phyloP scores from a whole-genome alignment of 805 yeast genomes.

The Zygotorulaspora florentina region DNA sequence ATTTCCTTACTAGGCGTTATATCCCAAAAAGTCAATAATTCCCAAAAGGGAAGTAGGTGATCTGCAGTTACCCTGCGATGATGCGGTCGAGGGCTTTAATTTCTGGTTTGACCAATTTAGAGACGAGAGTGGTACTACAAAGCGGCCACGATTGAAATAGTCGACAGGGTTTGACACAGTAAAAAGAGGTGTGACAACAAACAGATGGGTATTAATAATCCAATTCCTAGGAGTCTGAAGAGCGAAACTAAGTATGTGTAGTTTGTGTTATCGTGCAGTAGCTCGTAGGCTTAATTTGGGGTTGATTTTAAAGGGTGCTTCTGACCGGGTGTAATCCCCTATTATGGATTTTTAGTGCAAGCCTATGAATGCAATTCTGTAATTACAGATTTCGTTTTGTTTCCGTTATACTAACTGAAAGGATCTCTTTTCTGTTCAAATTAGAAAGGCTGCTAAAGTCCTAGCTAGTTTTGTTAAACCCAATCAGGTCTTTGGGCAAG shows the following conservation, averaged over 20 bases:
- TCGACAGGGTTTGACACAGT: not conserved
- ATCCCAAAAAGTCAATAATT: too few species aligned
- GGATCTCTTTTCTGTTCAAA: not conserved
- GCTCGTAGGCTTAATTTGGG: not conserved
- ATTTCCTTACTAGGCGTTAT: not conserved
- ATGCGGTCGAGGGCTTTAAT: too few species aligned
- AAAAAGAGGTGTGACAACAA: not conserved
- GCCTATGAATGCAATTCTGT: not conserved
- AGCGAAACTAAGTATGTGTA: conserved; percentile 75
- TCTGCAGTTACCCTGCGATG: too few species aligned
- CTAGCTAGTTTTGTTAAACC: conserved; percentile 90
- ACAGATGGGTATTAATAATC: conserved; percentile 81
- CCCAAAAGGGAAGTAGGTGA: too few species aligned
- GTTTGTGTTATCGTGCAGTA: not conserved
- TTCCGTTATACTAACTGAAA: not conserved
- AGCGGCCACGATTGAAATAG: too few species aligned
- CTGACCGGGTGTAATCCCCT: not conserved
- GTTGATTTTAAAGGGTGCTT: not conserved
- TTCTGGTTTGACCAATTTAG: too few species aligned
- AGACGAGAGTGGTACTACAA: too few species aligned
- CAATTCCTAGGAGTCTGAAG: conserved; percentile 84
- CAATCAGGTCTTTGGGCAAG: conserved; percentile 87
- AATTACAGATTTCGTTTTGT: not conserved
- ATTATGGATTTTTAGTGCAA: not conserved
- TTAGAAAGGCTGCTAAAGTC: conserved; percentile 87